A percentile compares a stretch with the other conserved stretches of the same genome.
These are phyloP conservation scores for Ceratocystis albifundus DNA, from an alignment of 2,329 filamentous ascomycete species.

Conservation along the genomic window DNA sequence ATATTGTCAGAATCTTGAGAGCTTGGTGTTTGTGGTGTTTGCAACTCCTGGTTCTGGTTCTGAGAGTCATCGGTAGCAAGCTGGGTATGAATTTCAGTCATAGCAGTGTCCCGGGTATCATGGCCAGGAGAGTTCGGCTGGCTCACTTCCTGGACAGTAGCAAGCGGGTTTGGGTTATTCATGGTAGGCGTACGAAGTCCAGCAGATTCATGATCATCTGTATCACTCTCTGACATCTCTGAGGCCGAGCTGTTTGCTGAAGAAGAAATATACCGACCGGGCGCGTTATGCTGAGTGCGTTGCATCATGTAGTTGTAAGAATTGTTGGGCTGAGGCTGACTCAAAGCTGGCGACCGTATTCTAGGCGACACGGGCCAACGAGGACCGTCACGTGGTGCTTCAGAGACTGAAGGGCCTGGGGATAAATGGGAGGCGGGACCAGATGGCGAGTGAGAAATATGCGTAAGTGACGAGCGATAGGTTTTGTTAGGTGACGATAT, in stretches of 20 bases:
- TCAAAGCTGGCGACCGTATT: slow-evolving; percentile 50
- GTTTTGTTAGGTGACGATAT: slow-evolving; percentile 2
- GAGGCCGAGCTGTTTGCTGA: slow-evolving; percentile 19
- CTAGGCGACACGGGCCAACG: slow-evolving; percentile 70
- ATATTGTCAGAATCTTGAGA: slow-evolving; percentile 17
- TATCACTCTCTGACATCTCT: slow-evolving; percentile 40
- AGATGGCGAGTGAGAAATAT: slow-evolving; percentile 38
- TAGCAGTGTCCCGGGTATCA: slow-evolving; percentile 32
- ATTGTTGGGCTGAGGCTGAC: background rate
- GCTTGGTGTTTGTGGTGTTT: background rate
- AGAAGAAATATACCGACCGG: slow-evolving; percentile 15
- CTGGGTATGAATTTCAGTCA: slow-evolving; percentile 44
- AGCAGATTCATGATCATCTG: slow-evolving; percentile 39
- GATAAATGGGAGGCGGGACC: slow-evolving; percentile 34
- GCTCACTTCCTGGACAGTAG: slow-evolving; percentile 87
- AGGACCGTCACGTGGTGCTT: slow-evolving; percentile 21
- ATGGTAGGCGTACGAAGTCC: slow-evolving; percentile 47
- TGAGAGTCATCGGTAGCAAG: slow-evolving; percentile 27
- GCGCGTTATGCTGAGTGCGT: background rate
- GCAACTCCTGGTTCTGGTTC: background rate
- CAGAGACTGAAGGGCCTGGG: slow-evolving; percentile 14
- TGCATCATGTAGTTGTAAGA: slow-evolving; percentile 19
- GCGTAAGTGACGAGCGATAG: background rate
- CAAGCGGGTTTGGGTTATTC: slow-evolving; percentile 51
- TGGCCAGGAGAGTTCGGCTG: slow-evolving; percentile 56